Evolutionary conservation across 495 filamentous ascomycete genomes (phyloP).

Genomic region (Extremus antarcticus): DNA sequence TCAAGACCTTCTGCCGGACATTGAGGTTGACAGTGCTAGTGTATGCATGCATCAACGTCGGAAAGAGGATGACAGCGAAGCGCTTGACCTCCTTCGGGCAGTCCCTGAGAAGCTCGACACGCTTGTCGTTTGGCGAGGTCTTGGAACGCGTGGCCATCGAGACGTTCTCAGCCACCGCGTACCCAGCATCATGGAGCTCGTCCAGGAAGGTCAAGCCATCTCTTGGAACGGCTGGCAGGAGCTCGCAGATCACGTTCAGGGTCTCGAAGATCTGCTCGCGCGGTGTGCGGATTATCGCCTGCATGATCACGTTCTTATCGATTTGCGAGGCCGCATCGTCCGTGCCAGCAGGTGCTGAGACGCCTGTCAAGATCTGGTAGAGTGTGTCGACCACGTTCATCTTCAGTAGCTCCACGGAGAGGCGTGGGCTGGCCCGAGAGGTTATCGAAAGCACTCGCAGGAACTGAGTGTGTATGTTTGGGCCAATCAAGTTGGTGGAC

Average conservation of each 20-base stretch:
- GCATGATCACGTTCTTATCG: constrained; percentile 97
- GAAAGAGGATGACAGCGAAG: constrained; percentile 90
- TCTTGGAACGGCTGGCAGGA: constrained; percentile 59
- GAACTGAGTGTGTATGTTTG: constrained; percentile 95
- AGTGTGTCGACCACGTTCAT: constrained; percentile 97
- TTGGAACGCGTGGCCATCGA: constrained; percentile 35
- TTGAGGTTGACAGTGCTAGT: constrained; percentile 96
- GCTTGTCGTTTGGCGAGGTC: constrained; percentile 62
- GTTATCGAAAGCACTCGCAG: constrained; percentile 80
- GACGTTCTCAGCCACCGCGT: constrained; percentile 28
- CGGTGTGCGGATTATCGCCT: constrained; percentile 92
- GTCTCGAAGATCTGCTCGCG: constrained; percentile 95
- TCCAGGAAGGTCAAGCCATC: constrained; percentile 42
- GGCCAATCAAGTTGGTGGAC: constrained; percentile 88
- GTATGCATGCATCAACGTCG: constrained; percentile 92
- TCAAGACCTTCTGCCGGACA: constrained; percentile 93
- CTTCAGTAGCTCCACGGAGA: constrained; percentile 86
- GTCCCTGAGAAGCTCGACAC: constrained; percentile 60
- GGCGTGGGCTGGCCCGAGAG: constrained; percentile 71
- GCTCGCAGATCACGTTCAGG: constrained; percentile 93
- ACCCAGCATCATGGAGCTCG: constrained; percentile 42
- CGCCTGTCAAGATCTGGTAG: constrained; percentile 93
- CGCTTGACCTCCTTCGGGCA: constrained; percentile 80
- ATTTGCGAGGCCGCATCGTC: constrained; percentile 81
- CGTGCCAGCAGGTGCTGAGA: constrained; percentile 73